Percentiles rank a stretch among this genome's conserved stretches.
These are phyloP conservation scores for Combretum micranthum DNA, from an alignment of 345 rosid species.

Conservation along the genomic window DNA sequence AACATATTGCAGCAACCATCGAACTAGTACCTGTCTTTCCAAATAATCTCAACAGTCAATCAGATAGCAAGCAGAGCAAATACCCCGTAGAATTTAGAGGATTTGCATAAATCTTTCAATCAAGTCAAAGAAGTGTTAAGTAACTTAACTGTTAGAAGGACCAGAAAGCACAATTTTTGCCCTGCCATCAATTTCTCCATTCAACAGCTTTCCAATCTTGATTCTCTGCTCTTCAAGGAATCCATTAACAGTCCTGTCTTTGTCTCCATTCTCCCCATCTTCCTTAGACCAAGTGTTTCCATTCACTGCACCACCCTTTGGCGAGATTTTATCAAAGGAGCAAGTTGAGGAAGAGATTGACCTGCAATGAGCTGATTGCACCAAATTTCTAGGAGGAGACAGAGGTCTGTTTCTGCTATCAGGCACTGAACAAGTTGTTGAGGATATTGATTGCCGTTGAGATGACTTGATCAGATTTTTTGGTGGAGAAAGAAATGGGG, in stretches of 20 bases:
- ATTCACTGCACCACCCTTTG: neutral
- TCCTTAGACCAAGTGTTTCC: slow-evolving; percentile 18
- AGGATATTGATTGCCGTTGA: slow-evolving; percentile 35
- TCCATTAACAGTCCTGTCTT: slow-evolving; percentile 23
- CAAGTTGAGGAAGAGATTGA: slow-evolving; percentile 42
- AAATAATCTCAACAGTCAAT: neutral
- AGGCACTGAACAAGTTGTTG: slow-evolving; percentile 22
- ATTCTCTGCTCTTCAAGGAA: slow-evolving; percentile 44
- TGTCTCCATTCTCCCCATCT: slow-evolving; percentile 11
- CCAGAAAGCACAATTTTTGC: slow-evolving; percentile 53
- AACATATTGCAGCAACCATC: slow-evolving; percentile 57
- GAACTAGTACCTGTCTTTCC: slow-evolving; percentile 46
- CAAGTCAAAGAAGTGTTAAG: neutral
- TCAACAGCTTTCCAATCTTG: slow-evolving; percentile 33
- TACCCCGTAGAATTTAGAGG: neutral
- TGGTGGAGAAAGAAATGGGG: slow-evolving; percentile 39
- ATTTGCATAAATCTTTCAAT: neutral
- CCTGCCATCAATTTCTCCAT: slow-evolving; percentile 26
- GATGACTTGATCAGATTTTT: slow-evolving; percentile 26
- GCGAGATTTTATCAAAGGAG: slow-evolving; percentile 25
- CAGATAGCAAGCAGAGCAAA: neutral
- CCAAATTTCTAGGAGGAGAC: slow-evolving; percentile 47
- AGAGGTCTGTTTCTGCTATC: slow-evolving; percentile 19
- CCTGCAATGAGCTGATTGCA: slow-evolving; percentile 44
- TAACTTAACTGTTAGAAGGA: slow-evolving; percentile 52